Percentiles rank a stretch among this genome's conserved stretches.
These are phyloP conservation scores for Fusarium sp. DNA, from an alignment of 2,329 filamentous ascomycete species.

Conservation along the genomic window DNA sequence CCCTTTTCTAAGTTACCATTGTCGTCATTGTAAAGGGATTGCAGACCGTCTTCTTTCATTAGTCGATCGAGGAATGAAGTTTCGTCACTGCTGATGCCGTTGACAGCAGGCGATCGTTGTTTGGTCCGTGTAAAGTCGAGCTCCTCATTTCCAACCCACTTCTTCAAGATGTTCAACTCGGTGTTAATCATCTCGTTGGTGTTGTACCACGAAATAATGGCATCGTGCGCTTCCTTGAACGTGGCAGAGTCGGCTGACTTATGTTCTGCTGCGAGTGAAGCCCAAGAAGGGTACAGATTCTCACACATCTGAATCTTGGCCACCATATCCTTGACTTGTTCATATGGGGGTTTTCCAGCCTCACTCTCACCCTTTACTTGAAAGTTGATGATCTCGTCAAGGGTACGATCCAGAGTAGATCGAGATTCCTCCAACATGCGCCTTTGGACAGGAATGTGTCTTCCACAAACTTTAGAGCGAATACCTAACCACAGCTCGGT, in stretches of 20 bases:
- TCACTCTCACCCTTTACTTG: constrained; percentile 94
- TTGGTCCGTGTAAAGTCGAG: constrained; percentile 88
- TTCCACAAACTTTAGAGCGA: constrained; percentile 84
- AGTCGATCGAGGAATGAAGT: constrained; percentile 94
- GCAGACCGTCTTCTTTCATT: constrained; percentile 94
- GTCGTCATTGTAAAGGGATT: constrained; percentile 85
- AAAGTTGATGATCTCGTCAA: constrained; percentile 93
- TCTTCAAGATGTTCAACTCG: constrained; percentile 89
- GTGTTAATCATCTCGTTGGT: constrained; percentile 97
- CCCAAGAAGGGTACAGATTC: constrained; percentile 84
- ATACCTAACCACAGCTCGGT: constrained; percentile 90
- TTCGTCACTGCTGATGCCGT: constrained; percentile 84
- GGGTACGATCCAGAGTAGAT: constrained; percentile 75
- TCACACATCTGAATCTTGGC: constrained; percentile 92
- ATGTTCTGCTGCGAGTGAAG: constrained; percentile 79
- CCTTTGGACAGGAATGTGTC: constrained; percentile 85
- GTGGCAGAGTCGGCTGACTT: constrained; percentile 80
- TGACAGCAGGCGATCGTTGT: constrained; percentile 71
- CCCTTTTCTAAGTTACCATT: constrained; percentile 68
- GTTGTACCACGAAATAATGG: constrained; percentile 96
- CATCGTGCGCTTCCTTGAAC: constrained; percentile 86
- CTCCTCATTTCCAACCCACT: constrained; percentile 97
- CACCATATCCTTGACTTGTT: constrained; percentile 92
- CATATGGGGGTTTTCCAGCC: constrained; percentile 85
- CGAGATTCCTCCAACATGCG: constrained; percentile 90